Base-by-base conservation (phyloP, 352 stramenopile genomes). In the Pythium utonaiense region DNA sequence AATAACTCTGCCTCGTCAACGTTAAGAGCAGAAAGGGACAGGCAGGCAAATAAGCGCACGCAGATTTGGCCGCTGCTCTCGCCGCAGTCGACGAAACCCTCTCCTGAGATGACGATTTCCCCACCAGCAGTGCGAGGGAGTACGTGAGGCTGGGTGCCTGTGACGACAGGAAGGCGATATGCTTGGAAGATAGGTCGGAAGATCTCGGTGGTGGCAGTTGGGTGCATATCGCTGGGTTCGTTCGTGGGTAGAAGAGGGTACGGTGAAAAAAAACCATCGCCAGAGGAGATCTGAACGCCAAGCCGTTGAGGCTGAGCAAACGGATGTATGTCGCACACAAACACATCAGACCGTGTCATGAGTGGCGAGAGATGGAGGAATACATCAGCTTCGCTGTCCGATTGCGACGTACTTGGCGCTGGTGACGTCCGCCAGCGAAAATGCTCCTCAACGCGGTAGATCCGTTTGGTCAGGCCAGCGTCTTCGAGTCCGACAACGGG, bases 221-320 rank as follows among this genome's bases (percentile, higher is more conserved):
- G 4, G 6, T 14, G n/a, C 4, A 47, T 9, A n/a, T 47, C n/a
- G n/a, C 6, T 47, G 17, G 14, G 40, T 12, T 47, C 40, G n/a
- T 25, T 25, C 40, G 4, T n/a, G 6, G 25, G 6, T 6, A 64
- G 22, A 31, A n/a, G 47, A 31, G 54, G 33, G 31, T 60, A 77
- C 0, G 63, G 45, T 3, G 78, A 86, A 50, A 74, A 89, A 54
- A 80, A 73, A 8, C 73, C 71, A 45, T 86, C 80, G 0, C 77
- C 80, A 8, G 80, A 88, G 0, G 80, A 91, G 10, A 91, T 77
- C 44, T 91, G 78, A 0, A 89, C 70, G 28, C 72, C 57, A 1
- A 91, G 50, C 16, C 41, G 55, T n/a, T 86, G 73, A 1, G 78
- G 67, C 0, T 31, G 49, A 10, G 28, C 52, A 56, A 73, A 77